Evolutionary conservation across 2,329 filamentous ascomycete species (phyloP).

Genomic region (Neopestalotiopsis rosae): DNA sequence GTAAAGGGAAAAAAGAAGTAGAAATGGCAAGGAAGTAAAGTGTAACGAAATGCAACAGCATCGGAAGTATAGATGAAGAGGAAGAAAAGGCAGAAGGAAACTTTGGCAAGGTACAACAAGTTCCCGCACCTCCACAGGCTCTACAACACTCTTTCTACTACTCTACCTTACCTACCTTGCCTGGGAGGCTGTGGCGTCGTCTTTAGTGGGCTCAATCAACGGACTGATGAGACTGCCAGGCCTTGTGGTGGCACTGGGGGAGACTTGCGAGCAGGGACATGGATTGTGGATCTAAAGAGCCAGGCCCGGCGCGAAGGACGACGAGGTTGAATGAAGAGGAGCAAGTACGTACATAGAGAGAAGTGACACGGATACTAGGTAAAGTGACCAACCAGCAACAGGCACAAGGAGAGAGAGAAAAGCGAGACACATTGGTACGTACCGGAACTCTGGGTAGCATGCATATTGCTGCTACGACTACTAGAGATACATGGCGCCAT

Average conservation of each 20-base stretch:
- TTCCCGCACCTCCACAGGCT: constrained; percentile 32
- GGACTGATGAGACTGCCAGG: constrained; percentile 30
- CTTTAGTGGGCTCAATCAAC: constrained; percentile 25
- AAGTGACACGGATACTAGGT: constrained; percentile 20
- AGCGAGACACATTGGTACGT: background rate
- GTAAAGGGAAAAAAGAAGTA: constrained; percentile 36
- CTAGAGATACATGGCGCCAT: background rate
- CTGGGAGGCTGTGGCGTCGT: constrained; percentile 33
- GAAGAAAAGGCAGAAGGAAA: constrained; percentile 14
- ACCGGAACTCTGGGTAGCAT: constrained; percentile 1
- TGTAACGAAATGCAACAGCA: constrained; percentile 12
- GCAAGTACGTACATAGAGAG: background rate
- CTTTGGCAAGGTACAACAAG: constrained; percentile 18
- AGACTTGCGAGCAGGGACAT: constrained; percentile 34
- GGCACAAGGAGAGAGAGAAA: constrained; percentile 9
- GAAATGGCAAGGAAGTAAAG: constrained; percentile 1
- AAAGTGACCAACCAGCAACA: background rate
- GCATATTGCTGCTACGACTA: background rate
- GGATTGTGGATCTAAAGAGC: constrained; percentile 36
- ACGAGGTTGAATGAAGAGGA: constrained; percentile 8
- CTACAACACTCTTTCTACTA: constrained; percentile 13
- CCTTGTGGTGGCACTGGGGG: constrained; percentile 27
- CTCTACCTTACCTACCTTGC: no score
- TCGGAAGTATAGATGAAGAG: constrained; percentile 23
- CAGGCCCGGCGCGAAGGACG: constrained; percentile 8